A percentile compares a stretch with the other conserved stretches of the same genome.
These are phyloP conservation scores for Sporormia fimetaria DNA, from an alignment of 495 filamentous ascomycete species.

Conservation along the genomic window DNA sequence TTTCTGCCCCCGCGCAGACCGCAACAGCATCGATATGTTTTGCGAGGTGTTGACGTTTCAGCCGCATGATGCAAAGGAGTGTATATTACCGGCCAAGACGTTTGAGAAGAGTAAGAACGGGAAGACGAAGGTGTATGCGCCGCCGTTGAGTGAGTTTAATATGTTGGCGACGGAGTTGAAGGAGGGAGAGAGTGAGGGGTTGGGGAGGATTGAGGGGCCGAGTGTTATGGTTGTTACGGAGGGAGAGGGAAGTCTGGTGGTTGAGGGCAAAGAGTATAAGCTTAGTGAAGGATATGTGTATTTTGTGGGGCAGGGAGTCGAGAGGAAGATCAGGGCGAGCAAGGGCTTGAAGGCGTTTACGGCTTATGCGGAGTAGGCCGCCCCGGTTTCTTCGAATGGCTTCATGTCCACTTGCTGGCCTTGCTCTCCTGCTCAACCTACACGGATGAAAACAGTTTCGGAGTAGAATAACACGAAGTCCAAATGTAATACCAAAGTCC, in stretches of 20 bases:
- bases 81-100: conserved; percentile 39
- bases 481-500: no score
- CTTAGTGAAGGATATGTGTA: conserved; percentile 56
- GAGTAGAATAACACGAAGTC: no score
- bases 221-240: conserved; percentile 54
- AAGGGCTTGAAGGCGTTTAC: conserved; percentile 40
- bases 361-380: conserved; percentile 22
- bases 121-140: conserved; percentile 50
- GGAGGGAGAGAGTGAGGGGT: conserved; percentile 45
- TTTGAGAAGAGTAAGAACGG: conserved; percentile 45
- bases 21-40: conserved; percentile 54
- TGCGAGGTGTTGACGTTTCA: conserved; percentile 48
- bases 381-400: no score
- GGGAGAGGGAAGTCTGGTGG: conserved; percentile 48
- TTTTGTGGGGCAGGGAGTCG: conserved; percentile 53
- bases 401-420: no score
- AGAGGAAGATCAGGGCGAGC: conserved; percentile 39
- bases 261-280: conserved; percentile 41
- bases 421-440: no score
- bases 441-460: no score
- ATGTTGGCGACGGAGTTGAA: conserved; percentile 25
- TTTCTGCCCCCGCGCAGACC: conserved; percentile 55
- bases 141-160: conserved; percentile 50
- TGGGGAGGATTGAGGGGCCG: conserved; percentile 48
- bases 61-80: conserved; percentile 45